A percentile compares a stretch with the other conserved stretches of the same genome.
Evolutionary conservation across 2,329 filamentous ascomycete genomes (phyloP).

Genomic region (Bertia moriformis): DNA sequence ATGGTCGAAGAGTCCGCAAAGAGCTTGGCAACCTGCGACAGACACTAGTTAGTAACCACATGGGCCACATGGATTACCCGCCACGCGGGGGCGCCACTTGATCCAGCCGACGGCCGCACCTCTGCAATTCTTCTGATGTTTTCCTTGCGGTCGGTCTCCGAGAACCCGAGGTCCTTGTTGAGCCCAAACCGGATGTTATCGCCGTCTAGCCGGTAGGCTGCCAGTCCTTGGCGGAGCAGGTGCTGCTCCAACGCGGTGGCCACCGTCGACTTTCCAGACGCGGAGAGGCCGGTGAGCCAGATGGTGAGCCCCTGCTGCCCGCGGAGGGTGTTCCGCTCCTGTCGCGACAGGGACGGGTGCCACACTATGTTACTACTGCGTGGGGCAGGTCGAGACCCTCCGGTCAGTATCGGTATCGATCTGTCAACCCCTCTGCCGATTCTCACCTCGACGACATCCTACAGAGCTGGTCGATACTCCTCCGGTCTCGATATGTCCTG

Average conservation of each 20-base stretch:
- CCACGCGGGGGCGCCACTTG: background rate
- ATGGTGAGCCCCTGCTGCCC: conserved; percentile 84
- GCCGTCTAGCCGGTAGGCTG: conserved; percentile 86
- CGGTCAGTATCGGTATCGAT: background rate
- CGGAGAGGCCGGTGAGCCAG: conserved; percentile 94
- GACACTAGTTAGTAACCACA: conserved; percentile 1
- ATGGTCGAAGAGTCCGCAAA: conserved; percentile 83
- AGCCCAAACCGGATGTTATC: conserved; percentile 97
- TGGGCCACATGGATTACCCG: background rate
- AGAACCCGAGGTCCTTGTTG: conserved; percentile 95
- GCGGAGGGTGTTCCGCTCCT: conserved; percentile 60
- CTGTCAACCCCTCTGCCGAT: no score
- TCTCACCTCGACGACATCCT: no score
- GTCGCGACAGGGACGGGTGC: conserved; percentile 68
- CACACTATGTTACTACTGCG: conserved; percentile 91
- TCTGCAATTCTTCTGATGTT: conserved; percentile 92
- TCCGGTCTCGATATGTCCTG: no score
- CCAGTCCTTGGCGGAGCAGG: conserved; percentile 62
- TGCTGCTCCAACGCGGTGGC: conserved; percentile 95
- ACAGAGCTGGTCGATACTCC: no score
- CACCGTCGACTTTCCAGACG: conserved; percentile 92
- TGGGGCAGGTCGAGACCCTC: conserved; percentile 2
- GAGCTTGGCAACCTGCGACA: conserved; percentile 68
- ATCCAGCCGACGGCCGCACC: conserved; percentile 18
- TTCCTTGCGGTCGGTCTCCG: conserved; percentile 83